Percentiles rank a stretch among this genome's conserved stretches.
phyloP scores from a whole-genome alignment of 352 stramenopile genomes.

The Pythium diclinum region DNA sequence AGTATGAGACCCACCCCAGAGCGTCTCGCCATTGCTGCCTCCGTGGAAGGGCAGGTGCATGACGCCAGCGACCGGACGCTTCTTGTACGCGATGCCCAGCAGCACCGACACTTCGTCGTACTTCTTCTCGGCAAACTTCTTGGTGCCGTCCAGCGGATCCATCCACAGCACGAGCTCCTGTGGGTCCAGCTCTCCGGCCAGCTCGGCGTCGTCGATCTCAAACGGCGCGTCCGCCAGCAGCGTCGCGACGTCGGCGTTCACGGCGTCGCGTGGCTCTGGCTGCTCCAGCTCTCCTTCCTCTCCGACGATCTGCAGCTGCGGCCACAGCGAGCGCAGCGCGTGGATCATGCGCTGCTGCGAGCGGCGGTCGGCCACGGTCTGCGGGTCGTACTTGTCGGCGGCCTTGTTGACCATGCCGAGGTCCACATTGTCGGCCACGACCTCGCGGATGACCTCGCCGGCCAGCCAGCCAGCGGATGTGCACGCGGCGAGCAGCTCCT shows the following conservation, averaged over 20 bases:
- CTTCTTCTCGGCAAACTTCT: constrained; percentile 69
- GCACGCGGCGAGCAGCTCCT: constrained; percentile 52
- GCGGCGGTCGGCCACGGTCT: constrained; percentile 72
- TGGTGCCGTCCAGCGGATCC: constrained; percentile 74
- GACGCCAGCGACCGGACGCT: constrained; percentile 60
- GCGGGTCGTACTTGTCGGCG: constrained; percentile 68
- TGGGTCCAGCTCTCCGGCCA: constrained; percentile 32
- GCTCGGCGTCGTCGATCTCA: constrained; percentile 11
- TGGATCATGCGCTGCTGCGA: constrained; percentile 71
- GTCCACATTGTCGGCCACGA: constrained; percentile 46
- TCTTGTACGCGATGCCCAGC: constrained; percentile 65
- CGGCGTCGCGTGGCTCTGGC: constrained; percentile 42
- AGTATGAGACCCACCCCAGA: constrained; percentile 46
- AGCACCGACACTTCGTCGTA: constrained; percentile 80
- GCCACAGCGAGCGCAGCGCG: constrained; percentile 54
- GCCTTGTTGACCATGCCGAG: constrained; percentile 77
- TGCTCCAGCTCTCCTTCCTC: constrained; percentile 66
- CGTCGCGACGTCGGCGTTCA: constrained; percentile 39
- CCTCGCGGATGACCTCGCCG: constrained; percentile 65
- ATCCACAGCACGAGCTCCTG: constrained; percentile 71
- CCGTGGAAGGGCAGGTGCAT: constrained; percentile 72
- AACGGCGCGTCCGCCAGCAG: constrained; percentile 27
- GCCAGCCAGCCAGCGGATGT: constrained; percentile 51
- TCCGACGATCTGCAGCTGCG: constrained; percentile 52
- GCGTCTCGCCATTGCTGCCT: constrained; percentile 44